These are phyloP conservation scores for Darksidea phi DNA, from an alignment of 495 filamentous ascomycete genomes.

Conservation along the genomic window DNA sequence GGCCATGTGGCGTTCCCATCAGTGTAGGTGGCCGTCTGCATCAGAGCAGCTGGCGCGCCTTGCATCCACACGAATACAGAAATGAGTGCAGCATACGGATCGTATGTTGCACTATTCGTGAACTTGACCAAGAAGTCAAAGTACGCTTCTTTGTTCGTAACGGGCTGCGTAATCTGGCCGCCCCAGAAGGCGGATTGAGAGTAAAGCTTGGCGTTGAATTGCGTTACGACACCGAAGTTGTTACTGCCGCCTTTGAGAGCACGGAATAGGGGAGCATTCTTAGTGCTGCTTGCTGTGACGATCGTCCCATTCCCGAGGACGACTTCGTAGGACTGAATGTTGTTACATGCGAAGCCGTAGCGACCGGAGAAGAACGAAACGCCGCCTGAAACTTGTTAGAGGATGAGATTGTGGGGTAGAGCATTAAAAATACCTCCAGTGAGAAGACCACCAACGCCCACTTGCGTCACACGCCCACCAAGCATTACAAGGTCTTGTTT, in stretches of 20 bases:
- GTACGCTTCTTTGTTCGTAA: slow-evolving; percentile 23
- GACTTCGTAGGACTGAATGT: slow-evolving; percentile 34
- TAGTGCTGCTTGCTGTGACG: slow-evolving; percentile 25
- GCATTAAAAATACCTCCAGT: slow-evolving; percentile 31
- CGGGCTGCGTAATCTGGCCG: slow-evolving; percentile 35
- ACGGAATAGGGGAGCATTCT: slow-evolving; percentile 31
- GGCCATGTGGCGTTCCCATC: slow-evolving; percentile 17
- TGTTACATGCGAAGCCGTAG: slow-evolving; percentile 38
- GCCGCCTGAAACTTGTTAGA: slow-evolving; percentile 29
- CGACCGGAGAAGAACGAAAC: slow-evolving; percentile 37
- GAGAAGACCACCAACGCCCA: slow-evolving; percentile 35
- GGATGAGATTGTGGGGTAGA: neutral
- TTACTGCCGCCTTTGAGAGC: slow-evolving; percentile 38
- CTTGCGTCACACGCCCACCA: slow-evolving; percentile 31
- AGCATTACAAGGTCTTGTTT: slow-evolving; percentile 26
- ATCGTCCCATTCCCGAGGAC: slow-evolving; percentile 38
- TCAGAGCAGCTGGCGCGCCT: slow-evolving; percentile 11
- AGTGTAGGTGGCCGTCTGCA: slow-evolving; percentile 26
- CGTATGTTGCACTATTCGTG: slow-evolving; percentile 21
- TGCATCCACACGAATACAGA: slow-evolving; percentile 25
- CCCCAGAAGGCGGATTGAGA: slow-evolving; percentile 33
- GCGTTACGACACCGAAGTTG: slow-evolving; percentile 38
- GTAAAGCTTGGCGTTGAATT: slow-evolving; percentile 24
- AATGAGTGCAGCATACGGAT: slow-evolving; percentile 30
- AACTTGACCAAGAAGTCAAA: slow-evolving; percentile 24